These are phyloP conservation scores for Ulvella scutata DNA, from an alignment of 139 green algal genomes.

Conservation along the genomic window DNA sequence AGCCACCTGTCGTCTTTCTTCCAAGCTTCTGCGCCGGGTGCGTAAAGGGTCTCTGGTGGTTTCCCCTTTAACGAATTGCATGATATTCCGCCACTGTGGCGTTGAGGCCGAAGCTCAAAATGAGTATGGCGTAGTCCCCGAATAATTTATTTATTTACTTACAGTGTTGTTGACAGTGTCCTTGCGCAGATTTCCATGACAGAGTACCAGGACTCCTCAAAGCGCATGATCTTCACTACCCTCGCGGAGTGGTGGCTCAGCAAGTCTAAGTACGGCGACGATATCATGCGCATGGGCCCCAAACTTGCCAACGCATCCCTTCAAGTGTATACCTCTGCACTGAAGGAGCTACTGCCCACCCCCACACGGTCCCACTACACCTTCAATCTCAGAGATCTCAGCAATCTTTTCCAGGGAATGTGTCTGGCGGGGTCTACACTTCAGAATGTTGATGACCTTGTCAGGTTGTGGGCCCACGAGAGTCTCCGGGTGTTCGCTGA, in stretches of 20 bases:
- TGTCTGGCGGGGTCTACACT: neutral
- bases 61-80: no score
- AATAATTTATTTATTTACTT: no score
- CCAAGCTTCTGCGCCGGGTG: no score
- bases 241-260: slow-evolving; percentile 47
- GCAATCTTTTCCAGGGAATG: neutral
- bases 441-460: slow-evolving; percentile 26
- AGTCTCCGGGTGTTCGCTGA: slow-evolving; percentile 50
- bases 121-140: no score
- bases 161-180: no score
- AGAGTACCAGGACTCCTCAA: slow-evolving; percentile 25
- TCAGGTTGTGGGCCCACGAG: slow-evolving; percentile 53
- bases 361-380: slow-evolving; percentile 4
- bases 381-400: neutral
- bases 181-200: slow-evolving; percentile 4
- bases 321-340: slow-evolving; percentile 23
- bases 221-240: slow-evolving; percentile 39
- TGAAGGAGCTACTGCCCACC: slow-evolving; percentile 17
- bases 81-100: no score
- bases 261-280: slow-evolving; percentile 29
- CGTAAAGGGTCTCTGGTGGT: no score
- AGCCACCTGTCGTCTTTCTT: no score
- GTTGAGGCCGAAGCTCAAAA: no score
- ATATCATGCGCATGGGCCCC: neutral
- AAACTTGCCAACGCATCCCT: slow-evolving; percentile 33